Percentiles rank a stretch among this genome's conserved stretches.
Evolutionary conservation across 1,284 basidiomycete genomes (phyloP).

Genomic region (Ceratobasidium sp.): DNA sequence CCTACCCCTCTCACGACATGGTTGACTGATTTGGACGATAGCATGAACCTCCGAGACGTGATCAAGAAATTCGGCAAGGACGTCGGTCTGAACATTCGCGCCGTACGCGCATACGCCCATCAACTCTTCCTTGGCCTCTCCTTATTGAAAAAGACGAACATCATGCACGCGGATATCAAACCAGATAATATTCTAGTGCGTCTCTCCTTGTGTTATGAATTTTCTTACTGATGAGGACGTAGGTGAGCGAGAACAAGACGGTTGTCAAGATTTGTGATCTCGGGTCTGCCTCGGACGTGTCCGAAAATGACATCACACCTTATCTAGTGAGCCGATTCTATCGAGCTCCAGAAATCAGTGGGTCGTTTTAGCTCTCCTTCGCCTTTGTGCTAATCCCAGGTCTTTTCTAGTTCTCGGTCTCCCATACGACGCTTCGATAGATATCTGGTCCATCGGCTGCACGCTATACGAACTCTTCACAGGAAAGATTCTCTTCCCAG

Average conservation of each 20-base stretch:
- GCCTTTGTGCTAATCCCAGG: slow-evolving; percentile 18
- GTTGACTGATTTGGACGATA: slow-evolving; percentile 49
- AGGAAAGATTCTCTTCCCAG: slow-evolving; percentile 97
- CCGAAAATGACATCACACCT: slow-evolving; percentile 96
- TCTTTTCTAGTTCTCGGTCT: slow-evolving; percentile 82
- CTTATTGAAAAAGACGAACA: slow-evolving; percentile 84
- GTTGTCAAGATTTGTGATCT: slow-evolving; percentile 94
- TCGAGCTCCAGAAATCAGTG: slow-evolving; percentile 98
- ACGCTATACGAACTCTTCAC: slow-evolving; percentile 98
- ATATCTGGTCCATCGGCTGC: slow-evolving; percentile 98
- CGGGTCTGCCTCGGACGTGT: slow-evolving; percentile 92
- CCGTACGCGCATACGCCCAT: slow-evolving; percentile 97
- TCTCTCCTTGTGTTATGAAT: slow-evolving; percentile 43
- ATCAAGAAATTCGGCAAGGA: slow-evolving; percentile 99
- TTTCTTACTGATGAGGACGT: slow-evolving; percentile 17
- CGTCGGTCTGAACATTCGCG: slow-evolving; percentile 93
- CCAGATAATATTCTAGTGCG: slow-evolving; percentile 92
- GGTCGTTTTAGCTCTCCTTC: slow-evolving; percentile 49
- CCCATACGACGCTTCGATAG: slow-evolving; percentile 92
- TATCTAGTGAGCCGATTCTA: slow-evolving; percentile 99
- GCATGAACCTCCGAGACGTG: slow-evolving; percentile 98
- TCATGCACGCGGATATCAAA: slow-evolving; percentile 99
- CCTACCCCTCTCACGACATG: neutral
- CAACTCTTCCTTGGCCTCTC: slow-evolving; percentile 92
- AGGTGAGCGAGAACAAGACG: slow-evolving; percentile 97